Evolutionary conservation across 164 flowering plant species (phyloP).

Genomic region (Warburgia ugandensis): DNA sequence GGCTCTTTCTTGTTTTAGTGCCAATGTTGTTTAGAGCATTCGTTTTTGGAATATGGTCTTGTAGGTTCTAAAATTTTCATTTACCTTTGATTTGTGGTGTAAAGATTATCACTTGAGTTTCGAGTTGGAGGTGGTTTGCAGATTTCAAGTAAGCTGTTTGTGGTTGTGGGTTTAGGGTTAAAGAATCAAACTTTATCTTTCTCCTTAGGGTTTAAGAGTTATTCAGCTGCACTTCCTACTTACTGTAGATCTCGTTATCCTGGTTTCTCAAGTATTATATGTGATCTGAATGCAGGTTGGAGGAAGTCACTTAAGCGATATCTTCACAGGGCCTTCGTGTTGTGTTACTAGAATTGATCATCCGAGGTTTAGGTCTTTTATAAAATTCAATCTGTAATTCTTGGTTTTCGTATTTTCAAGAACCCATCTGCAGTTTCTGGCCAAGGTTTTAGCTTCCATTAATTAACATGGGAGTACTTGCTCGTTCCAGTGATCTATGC

Average conservation of each 20-base stretch:
- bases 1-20: neutral
- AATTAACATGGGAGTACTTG: too few relatives aligned
- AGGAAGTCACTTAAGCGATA: too few relatives aligned
- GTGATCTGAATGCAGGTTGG: neutral
- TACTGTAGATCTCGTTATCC: neutral
- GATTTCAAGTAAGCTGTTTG: neutral
- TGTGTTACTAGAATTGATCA: neutral
- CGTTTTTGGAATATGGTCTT: neutral
- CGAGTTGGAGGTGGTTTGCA: neutral
- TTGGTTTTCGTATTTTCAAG: neutral
- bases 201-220: neutral
- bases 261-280: neutral
- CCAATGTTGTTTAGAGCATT: neutral
- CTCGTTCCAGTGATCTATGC: neutral
- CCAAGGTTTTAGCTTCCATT: neutral
- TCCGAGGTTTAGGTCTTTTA: neutral
- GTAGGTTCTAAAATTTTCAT: neutral
- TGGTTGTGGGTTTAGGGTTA: too few relatives aligned
- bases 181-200: too few relatives aligned
- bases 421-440: neutral
- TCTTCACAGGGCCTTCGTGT: neutral
- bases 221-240: neutral
- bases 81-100: constrained; percentile 3
- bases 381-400: neutral
- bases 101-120: constrained; percentile 4